Base-by-base conservation (phyloP, 306 rosid species). In the Sicyos baderoa region DNA sequence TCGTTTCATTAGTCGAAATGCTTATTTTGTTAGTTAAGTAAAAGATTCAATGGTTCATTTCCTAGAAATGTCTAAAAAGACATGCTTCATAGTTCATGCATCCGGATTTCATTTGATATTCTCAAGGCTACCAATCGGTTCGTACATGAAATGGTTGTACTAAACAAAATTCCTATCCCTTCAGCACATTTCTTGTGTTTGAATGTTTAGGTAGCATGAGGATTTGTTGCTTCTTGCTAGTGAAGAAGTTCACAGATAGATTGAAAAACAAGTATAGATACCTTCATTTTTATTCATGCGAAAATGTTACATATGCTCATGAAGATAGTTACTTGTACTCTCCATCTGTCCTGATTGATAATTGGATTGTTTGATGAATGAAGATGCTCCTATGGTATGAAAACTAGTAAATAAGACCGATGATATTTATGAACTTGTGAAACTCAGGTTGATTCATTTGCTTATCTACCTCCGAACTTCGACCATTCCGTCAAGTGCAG, bases 371-470 rank as follows among this genome's bases (percentile, higher is more conserved):
- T 37, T 62, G 50, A n/a, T 10, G 29, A 17, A 51, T 40, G n/a
- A 62, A 62, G 51, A 0, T 62, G 29, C 68, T 62, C 16, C 27
- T 18, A 50, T 18, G 51, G 21, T 63, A 18, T 11, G 17, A 63
- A 42, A 42, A 17, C 9, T 18, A 29, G 25, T 37, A 9, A 35
- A 35, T 7, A 65, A 21, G 22, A 75, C 62, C 77, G 61, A 74
- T 62, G 64, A 42, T 44, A 12, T 67, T 44, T n/a, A 32, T 74
- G 71, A 50, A 64, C 40, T 27, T 81, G 65, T 83, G 51, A 78
- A 78, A 68, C 59, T 54, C 86, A 90, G 96, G 91, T 88, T 55
- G 96, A 93, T 76, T 86, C 94, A 8, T 93, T 86, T 84, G 91
- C 94, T 65, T 93, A 86, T 80, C 64, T 86, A 51, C 97, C 99